Conservation (phyloP, 345 rosid genomes). For the Cardamine occulta region DNA sequence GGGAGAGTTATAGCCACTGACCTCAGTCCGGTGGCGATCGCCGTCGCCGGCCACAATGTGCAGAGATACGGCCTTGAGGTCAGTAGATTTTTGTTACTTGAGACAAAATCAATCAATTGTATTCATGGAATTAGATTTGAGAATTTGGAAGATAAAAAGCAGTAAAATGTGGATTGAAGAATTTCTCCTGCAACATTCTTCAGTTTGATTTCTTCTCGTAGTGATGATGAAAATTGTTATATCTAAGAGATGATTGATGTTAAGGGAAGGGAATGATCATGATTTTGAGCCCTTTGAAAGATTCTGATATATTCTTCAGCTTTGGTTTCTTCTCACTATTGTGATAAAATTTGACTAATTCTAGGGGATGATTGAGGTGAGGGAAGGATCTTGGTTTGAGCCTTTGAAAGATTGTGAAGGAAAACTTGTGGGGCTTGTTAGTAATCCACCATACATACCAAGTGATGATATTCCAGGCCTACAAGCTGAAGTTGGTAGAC, state of each 20-base stretch:
- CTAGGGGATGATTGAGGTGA: conserved; percentile 64
- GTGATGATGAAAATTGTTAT: not conserved
- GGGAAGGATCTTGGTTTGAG: conserved; percentile 87
- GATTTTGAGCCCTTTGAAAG: conserved; percentile 41
- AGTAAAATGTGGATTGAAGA: not conserved
- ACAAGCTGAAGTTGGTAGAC: conserved; percentile 91
- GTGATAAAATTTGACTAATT: conserved; percentile 15
- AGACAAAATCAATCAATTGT: not conserved
- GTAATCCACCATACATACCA: conserved; percentile 95
- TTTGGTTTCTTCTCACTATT: conserved; percentile 3
- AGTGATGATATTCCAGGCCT: conserved; percentile 59
- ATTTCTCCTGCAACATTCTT: conserved; percentile 1
- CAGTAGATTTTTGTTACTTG: conserved; percentile 18
- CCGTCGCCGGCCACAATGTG: conserved; percentile 67
- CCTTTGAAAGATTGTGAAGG: conserved; percentile 70
- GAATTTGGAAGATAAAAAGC: not conserved
- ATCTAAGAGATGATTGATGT: conserved; percentile 51
- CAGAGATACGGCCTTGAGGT: conserved; percentile 75
- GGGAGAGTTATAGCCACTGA: conserved; percentile 81
- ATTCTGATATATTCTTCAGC: not conserved
- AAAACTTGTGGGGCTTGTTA: conserved; percentile 72
- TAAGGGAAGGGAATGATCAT: conserved; percentile 61
- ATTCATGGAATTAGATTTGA: not conserved
- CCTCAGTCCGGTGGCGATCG: conserved; percentile 66
- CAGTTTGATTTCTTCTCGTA: not conserved